These are phyloP conservation scores for Plasmodium billcollinsi DNA, from an alignment of 169 alveolate species.

Conservation along the genomic window DNA sequence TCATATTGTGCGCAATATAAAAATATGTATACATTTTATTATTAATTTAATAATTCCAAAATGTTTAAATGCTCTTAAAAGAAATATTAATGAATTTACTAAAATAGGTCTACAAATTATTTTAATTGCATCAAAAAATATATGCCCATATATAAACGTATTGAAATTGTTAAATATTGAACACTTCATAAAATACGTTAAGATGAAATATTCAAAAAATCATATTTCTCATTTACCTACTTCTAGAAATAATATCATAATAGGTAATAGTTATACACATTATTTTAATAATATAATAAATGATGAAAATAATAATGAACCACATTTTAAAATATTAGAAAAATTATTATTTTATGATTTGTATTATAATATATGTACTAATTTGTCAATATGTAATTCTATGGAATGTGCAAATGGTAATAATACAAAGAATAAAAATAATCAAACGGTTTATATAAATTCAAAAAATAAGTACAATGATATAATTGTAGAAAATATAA, in stretches of 20 bases:
- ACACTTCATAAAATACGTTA: slow-evolving; percentile 27
- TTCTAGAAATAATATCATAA: neutral
- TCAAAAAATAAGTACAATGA: neutral
- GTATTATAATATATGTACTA: slow-evolving; percentile 16
- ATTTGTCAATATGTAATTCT: no score
- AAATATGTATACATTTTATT: slow-evolving; percentile 41
- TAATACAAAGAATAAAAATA: neutral
- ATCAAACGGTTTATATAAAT: neutral
- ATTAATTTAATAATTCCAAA: slow-evolving; percentile 72
- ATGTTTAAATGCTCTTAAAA: slow-evolving; percentile 63
- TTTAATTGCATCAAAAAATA: slow-evolving; percentile 25
- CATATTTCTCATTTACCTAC: slow-evolving; percentile 5
- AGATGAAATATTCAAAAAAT: slow-evolving; percentile 17
- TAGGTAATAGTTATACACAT: no score
- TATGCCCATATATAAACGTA: slow-evolving; percentile 41
- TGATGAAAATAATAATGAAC: neutral
- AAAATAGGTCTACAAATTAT: slow-evolving; percentile 51
- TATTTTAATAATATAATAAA: slow-evolving; percentile 12
- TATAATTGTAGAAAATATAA: slow-evolving; percentile 34
- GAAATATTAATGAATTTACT: slow-evolving; percentile 61
- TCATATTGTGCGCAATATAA: slow-evolving; percentile 27
- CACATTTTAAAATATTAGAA: slow-evolving; percentile 33
- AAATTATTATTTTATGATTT: slow-evolving; percentile 51
- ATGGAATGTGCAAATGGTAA: no score
- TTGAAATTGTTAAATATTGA: slow-evolving; percentile 43